Base-by-base conservation (phyloP, 1,284 basidiomycete genomes). In the Butyriboletus regius region DNA sequence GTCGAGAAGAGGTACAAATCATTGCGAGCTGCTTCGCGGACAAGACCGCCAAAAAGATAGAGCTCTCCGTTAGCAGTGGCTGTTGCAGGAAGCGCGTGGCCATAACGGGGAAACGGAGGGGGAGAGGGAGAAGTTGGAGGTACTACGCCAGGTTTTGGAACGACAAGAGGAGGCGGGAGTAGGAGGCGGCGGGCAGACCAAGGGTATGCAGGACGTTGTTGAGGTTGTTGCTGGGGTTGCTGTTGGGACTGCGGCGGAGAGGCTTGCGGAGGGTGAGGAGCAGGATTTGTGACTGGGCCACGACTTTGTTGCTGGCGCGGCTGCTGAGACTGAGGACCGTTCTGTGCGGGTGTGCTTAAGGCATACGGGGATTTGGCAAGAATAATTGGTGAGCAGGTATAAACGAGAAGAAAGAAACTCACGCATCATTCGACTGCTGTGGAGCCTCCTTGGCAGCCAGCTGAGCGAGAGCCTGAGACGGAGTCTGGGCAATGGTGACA, bases 1-100 rank as follows among this genome's bases (percentile, higher is more conserved):
- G 89, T 85, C 49, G 88, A 88, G 61, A 97, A 83, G 38, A 91
- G 75, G 70, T 96, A 98, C 43, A 99, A 77, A 70, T 99, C 96
- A 70, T 98, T 98, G 57, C 88, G 82, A 43, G 94, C 88, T 31
- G 81, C 75, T 66, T 98, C 95, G 37, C 87, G 82, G 15, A 98
- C 94, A 46, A 99, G 83, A 56, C 96, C 96, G 60, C 96, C 96
- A 63, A 98, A 99, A 51, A 98, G 79, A 70, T 93, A 94, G 57
- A 99, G 82, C 63, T 98, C 94, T 22, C 95, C 95, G 7, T 76
- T 81, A 17, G 81, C 66, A 12, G 87, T 88, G 2, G 90, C 82
- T 40, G 81, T 82, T 13, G 90, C 81, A 20, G 96, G 95, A n/a
- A 97, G 81, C 3, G 94, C 89, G 63, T 97, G 91, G 12, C 96